Conservation (phyloP, 441 rosid species). For the Pelargonium hybrid region DNA sequence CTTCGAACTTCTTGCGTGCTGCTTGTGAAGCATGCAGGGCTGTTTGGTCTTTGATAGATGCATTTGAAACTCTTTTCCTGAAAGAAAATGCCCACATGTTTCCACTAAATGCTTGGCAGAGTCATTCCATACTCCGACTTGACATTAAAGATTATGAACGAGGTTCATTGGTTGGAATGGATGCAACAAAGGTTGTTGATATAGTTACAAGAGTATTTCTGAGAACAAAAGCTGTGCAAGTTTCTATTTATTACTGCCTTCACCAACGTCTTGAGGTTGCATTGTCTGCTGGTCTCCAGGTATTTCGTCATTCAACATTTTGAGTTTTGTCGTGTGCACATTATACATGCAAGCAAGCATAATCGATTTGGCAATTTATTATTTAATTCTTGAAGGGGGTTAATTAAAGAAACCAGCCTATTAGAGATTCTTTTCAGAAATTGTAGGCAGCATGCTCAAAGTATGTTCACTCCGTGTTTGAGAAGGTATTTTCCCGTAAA, state of each 20-base stretch:
- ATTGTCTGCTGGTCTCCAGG: conserved; percentile 67
- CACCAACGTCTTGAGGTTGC: conserved; percentile 67
- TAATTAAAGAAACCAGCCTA: conserved; percentile 12
- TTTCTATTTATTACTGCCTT: conserved; percentile 65
- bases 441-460: background rate
- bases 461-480: conserved; percentile 9
- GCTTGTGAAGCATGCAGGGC: conserved; percentile 82
- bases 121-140: conserved; percentile 42
- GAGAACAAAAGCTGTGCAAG: conserved; percentile 65
- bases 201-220: conserved; percentile 63
- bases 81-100: conserved; percentile 40
- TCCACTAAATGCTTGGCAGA: conserved; percentile 59
- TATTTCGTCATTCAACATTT: conserved; percentile 19
- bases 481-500: background rate
- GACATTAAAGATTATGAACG: conserved; percentile 53
- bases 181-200: conserved; percentile 58
- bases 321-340: conserved; percentile 6
- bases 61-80: conserved; percentile 44
- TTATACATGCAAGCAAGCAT: background rate
- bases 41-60: conserved; percentile 63
- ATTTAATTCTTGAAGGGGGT: background rate
- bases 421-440: background rate
- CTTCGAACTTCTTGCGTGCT: conserved; percentile 65
- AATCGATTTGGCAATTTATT: background rate
- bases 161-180: conserved; percentile 42